Percentiles rank a stretch among this genome's conserved stretches.
Evolutionary conservation across 2,329 filamentous ascomycete species (phyloP).

Genomic region (Byssothecium circinans): DNA sequence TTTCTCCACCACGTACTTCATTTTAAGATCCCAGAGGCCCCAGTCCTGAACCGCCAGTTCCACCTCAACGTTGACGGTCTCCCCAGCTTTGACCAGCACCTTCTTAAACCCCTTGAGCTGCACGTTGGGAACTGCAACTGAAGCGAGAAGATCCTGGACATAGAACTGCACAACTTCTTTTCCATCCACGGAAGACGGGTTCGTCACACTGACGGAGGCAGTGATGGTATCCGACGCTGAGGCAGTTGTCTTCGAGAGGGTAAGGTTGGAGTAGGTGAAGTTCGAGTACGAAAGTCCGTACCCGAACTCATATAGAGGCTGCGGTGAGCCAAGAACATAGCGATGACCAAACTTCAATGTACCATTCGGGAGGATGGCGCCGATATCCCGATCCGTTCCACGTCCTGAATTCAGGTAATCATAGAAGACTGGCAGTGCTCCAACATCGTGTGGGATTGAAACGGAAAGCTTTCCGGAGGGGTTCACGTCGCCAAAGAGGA

Average conservation of each 20-base stretch:
- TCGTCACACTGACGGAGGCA: constrained; percentile 64
- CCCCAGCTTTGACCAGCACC: constrained; percentile 61
- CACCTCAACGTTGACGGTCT: constrained; percentile 58
- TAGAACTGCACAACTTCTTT: constrained; percentile 71
- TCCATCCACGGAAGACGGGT: constrained; percentile 59
- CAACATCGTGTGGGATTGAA: constrained; percentile 67
- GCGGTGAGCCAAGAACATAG: constrained; percentile 64
- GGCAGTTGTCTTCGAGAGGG: constrained; percentile 53
- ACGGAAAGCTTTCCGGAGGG: constrained; percentile 68
- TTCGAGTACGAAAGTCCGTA: constrained; percentile 67
- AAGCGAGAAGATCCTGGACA: constrained; percentile 63
- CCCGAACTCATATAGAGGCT: constrained; percentile 67
- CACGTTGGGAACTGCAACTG: constrained; percentile 65
- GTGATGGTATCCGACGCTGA: constrained; percentile 58
- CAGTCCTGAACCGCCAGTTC: constrained; percentile 54
- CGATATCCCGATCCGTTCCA: constrained; percentile 52
- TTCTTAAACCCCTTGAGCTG: constrained; percentile 69
- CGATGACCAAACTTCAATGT: constrained; percentile 65
- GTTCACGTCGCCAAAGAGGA: constrained; percentile 63
- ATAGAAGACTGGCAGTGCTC: constrained; percentile 69
- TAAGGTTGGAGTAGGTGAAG: constrained; percentile 61
- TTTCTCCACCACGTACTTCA: constrained; percentile 74
- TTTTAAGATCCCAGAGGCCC: constrained; percentile 60
- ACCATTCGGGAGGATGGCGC: constrained; percentile 58
- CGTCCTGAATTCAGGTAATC: constrained; percentile 71